phyloP scores from a whole-genome alignment of 75 land plant genomes.

The Sequoiadendron giganteum region DNA sequence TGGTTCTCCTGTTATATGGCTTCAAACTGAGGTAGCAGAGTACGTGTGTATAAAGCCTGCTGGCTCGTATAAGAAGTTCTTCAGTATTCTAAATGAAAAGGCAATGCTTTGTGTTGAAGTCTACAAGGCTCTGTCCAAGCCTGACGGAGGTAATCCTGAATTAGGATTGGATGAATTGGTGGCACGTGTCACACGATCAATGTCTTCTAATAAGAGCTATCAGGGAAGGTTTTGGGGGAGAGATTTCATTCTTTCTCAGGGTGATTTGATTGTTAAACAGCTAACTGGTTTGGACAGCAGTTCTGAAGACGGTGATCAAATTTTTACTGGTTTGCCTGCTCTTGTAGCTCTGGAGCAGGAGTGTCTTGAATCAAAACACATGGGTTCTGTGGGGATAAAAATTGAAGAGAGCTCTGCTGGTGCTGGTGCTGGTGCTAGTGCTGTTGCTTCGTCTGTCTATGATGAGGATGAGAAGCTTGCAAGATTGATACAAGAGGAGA shows the following conservation, averaged over 20 bases:
- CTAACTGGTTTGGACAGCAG: slow-evolving; percentile 68
- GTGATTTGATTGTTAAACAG: slow-evolving; percentile 71
- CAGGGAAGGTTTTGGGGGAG: slow-evolving; percentile 37
- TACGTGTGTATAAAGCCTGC: slow-evolving; percentile 80
- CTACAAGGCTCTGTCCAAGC: slow-evolving; percentile 58
- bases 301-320: slow-evolving; percentile 47
- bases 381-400: slow-evolving; percentile 17
- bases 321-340: slow-evolving; percentile 61
- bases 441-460: slow-evolving; percentile 19
- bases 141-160: slow-evolving; percentile 76
- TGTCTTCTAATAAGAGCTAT: slow-evolving; percentile 39
- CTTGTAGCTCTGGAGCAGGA: slow-evolving; percentile 68
- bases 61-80: slow-evolving; percentile 58
- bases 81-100: slow-evolving; percentile 63
- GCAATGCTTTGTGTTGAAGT: slow-evolving; percentile 75
- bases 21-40: slow-evolving; percentile 71
- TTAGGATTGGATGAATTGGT: slow-evolving; percentile 68
- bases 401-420: slow-evolving; percentile 5
- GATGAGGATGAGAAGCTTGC: slow-evolving; percentile 83
- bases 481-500: slow-evolving; percentile 77
- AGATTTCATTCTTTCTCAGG: slow-evolving; percentile 69
- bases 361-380: slow-evolving; percentile 16
- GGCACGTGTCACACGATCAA: slow-evolving; percentile 70
- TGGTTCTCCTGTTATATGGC: slow-evolving; percentile 63
- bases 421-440: slow-evolving; percentile 9